Percentiles rank a stretch among this genome's conserved stretches.
These are phyloP conservation scores for Halenospora varia DNA, from an alignment of 495 filamentous ascomycete species.

Conservation along the genomic window DNA sequence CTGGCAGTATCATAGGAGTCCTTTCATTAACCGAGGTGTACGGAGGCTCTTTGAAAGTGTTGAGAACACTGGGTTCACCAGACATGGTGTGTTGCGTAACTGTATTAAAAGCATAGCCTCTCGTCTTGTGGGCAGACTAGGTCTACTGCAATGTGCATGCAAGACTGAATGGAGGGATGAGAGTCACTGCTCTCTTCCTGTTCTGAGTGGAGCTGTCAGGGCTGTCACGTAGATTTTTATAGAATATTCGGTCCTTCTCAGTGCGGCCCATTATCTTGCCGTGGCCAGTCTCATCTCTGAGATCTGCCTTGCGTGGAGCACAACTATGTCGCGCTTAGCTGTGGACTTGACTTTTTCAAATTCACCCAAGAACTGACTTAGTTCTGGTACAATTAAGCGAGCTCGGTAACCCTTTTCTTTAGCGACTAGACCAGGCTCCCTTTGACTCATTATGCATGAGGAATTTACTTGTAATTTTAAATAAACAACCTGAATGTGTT, in stretches of 20 bases:
- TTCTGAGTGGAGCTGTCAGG: not conserved
- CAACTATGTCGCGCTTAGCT: not conserved
- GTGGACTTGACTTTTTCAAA: not conserved
- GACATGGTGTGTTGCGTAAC: not conserved
- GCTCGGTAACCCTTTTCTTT: too few species aligned
- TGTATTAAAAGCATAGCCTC: not conserved
- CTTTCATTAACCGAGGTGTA: not conserved
- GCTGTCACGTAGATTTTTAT: not conserved
- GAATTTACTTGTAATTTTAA: too few species aligned
- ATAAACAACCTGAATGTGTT: too few species aligned
- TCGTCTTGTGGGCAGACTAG: not conserved
- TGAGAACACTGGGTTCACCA: not conserved
- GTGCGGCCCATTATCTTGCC: not conserved
- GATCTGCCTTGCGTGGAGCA: not conserved
- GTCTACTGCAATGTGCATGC: not conserved
- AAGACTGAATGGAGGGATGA: not conserved
- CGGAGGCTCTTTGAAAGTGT: not conserved
- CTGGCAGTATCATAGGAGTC: not conserved
- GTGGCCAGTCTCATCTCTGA: not conserved
- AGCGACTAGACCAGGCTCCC: too few species aligned
- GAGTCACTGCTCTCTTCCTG: not conserved
- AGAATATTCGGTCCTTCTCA: not conserved
- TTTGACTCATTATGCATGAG: too few species aligned
- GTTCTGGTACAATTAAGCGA: too few species aligned
- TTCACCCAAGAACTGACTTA: not conserved